phyloP scores from a whole-genome alignment of 352 stramenopile genomes.

The Phytophthora pistaciae region DNA sequence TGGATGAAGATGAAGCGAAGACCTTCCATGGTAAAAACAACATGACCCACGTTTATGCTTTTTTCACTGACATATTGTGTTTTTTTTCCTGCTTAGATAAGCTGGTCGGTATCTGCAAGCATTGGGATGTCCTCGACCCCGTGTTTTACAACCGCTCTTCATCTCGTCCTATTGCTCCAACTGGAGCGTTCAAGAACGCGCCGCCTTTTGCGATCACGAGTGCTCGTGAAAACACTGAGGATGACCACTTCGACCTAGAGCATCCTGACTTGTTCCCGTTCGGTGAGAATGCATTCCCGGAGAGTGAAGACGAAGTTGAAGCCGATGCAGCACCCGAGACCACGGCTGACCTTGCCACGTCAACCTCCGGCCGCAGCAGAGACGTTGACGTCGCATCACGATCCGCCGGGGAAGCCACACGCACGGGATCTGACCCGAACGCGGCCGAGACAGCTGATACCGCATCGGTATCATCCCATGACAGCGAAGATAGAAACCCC shows the following conservation, averaged over 20 bases:
- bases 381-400: background rate
- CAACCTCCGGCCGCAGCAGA: background rate
- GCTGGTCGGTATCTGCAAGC: constrained; percentile 13
- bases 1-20: constrained; percentile 13
- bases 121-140: constrained; percentile 15
- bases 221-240: background rate
- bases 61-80: background rate
- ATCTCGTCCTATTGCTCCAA: constrained; percentile 9
- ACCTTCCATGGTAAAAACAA: constrained; percentile 9
- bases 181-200: constrained; percentile 4
- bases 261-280: background rate
- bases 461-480: background rate
- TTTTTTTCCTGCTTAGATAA: constrained; percentile 5
- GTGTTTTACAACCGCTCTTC: constrained; percentile 13
- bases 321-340: background rate
- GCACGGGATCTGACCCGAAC: background rate
- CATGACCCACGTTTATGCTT: background rate
- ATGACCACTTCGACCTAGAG: background rate
- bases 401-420: background rate
- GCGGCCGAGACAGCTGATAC: background rate
- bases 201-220: background rate
- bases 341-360: background rate
- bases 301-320: background rate
- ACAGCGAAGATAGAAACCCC: background rate
- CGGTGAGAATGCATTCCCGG: background rate